phyloP scores from a whole-genome alignment of 176 grass and related monocot species.

The Eremochloa ophiuroides region DNA sequence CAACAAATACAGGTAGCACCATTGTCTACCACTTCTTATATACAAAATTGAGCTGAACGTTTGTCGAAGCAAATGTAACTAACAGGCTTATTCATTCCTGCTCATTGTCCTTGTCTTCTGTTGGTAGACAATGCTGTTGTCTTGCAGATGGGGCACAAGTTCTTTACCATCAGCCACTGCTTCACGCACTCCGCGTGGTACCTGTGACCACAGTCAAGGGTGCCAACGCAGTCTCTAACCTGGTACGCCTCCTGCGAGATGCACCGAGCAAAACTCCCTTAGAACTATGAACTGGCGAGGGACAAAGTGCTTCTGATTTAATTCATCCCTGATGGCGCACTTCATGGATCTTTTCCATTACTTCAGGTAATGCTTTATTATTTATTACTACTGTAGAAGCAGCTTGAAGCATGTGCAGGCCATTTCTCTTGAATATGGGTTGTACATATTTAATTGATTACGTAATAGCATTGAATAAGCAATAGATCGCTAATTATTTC shows the following conservation, averaged over 20 bases:
- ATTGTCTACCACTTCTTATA: constrained; percentile 55
- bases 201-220: constrained; percentile 61
- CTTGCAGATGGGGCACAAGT: constrained; percentile 75
- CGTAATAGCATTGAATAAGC: not conserved
- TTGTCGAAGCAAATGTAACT: constrained; percentile 45
- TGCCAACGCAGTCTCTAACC: constrained; percentile 44
- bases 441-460: not conserved
- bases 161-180: constrained; percentile 67
- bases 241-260: constrained; percentile 51
- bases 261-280: not conserved
- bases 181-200: constrained; percentile 58
- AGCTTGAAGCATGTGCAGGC: not conserved
- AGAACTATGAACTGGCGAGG: not conserved
- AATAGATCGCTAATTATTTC: not conserved
- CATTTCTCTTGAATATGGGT: not conserved
- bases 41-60: constrained; percentile 55
- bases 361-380: not conserved
- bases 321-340: not conserved
- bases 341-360: not conserved
- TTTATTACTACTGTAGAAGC: not conserved
- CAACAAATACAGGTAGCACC: constrained; percentile 53
- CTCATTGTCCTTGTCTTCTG: constrained; percentile 35
- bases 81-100: constrained; percentile 34
- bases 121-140: constrained; percentile 48
- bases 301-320: not conserved